A percentile compares a stretch with the other conserved stretches of the same genome.
Evolutionary conservation across 148 eudicot species (phyloP).

Genomic region (Suaeda aralocaspica): DNA sequence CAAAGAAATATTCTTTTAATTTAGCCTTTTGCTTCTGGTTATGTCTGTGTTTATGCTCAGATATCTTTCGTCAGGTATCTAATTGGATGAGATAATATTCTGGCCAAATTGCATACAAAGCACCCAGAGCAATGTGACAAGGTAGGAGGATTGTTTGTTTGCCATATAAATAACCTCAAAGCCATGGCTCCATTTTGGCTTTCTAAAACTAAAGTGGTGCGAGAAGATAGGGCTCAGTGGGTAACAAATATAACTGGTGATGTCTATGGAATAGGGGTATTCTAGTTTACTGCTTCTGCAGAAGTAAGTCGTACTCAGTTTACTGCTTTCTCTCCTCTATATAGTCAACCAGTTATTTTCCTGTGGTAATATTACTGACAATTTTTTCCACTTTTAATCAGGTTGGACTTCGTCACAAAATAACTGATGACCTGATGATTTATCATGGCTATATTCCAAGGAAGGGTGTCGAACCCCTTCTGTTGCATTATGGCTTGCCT

Average conservation of each 20-base stretch:
- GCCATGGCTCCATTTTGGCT: slow-evolving; percentile 95
- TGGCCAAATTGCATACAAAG: slow-evolving; percentile 86
- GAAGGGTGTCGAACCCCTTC: slow-evolving; percentile 75
- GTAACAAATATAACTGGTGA: slow-evolving; percentile 89
- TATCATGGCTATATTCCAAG: slow-evolving; percentile 89
- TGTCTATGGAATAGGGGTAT: slow-evolving; percentile 84
- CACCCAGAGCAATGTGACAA: slow-evolving; percentile 90
- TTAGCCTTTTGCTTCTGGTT: neutral
- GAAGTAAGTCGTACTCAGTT: slow-evolving; percentile 46
- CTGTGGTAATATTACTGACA: slow-evolving; percentile 14
- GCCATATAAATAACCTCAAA: slow-evolving; percentile 90
- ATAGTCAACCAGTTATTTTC: neutral
- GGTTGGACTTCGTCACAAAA: slow-evolving; percentile 96
- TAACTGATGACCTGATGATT: slow-evolving; percentile 83
- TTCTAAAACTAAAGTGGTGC: slow-evolving; percentile 89
- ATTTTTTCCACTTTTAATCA: slow-evolving; percentile 36
- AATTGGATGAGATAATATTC: slow-evolving; percentile 90
- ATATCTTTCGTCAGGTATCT: slow-evolving; percentile 56
- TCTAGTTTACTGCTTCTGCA: slow-evolving; percentile 95
- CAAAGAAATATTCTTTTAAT: neutral
- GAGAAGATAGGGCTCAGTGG: slow-evolving; percentile 94
- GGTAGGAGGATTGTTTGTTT: slow-evolving; percentile 90
- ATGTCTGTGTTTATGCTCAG: slow-evolving; percentile 7
- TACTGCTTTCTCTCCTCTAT: neutral
- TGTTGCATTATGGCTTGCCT: slow-evolving; percentile 90